A percentile compares a stretch with the other conserved stretches of the same genome.
Conservation (phyloP, 108 stramenopile genomes). For the Stephanodiscus triporus region DNA sequence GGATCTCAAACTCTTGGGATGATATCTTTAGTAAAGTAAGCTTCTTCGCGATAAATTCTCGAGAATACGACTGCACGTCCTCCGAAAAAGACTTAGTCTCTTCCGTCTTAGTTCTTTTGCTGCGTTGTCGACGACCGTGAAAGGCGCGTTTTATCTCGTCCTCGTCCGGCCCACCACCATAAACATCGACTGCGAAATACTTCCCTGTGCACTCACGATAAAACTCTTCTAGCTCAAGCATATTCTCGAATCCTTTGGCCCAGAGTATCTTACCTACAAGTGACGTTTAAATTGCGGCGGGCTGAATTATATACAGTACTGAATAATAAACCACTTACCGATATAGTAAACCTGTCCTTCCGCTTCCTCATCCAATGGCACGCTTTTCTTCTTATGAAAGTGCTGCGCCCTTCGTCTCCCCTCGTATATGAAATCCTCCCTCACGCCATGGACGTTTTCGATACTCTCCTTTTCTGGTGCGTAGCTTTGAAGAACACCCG, state of each 20-base stretch:
- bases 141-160: conserved; percentile 76
- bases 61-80: conserved; percentile 1
- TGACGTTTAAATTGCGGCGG: no score
- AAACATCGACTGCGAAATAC: conserved; percentile 80
- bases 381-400: not conserved
- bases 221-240: conserved; percentile 79
- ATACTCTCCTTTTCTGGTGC: conserved; percentile 82
- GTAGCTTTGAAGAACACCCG: conserved; percentile 73
- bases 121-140: conserved; percentile 45
- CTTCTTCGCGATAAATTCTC: conserved; percentile 37
- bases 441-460: conserved; percentile 89
- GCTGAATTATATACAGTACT: no score
- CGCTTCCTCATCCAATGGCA: conserved; percentile 29
- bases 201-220: conserved; percentile 63
- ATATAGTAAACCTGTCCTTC: conserved; percentile 74
- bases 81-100: conserved; percentile 3
- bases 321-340: no score
- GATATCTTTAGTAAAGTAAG: conserved; percentile 33
- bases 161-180: conserved; percentile 81
- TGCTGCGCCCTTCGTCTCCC: conserved; percentile 33
- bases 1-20: conserved; percentile 50
- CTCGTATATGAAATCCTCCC: conserved; percentile 60
- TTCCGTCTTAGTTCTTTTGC: conserved; percentile 6
- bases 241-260: conserved; percentile 82
- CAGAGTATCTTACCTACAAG: conserved; percentile 86